These are phyloP conservation scores for Cladosporium sp. DNA, from an alignment of 2,329 filamentous ascomycete genomes.

Conservation along the genomic window DNA sequence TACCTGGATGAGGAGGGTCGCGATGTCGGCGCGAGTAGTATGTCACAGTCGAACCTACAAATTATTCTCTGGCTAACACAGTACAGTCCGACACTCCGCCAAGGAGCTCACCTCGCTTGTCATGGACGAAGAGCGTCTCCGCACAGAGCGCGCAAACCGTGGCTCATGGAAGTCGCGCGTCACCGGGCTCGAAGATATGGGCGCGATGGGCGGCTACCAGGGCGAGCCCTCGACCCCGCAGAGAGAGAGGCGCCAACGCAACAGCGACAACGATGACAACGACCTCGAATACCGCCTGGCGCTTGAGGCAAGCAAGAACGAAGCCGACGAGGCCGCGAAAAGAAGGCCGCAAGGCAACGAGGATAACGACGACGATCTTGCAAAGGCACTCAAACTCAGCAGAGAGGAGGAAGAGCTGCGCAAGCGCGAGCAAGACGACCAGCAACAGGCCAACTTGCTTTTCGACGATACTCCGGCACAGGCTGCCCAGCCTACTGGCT, in stretches of 20 bases:
- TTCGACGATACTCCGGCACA: slow-evolving; percentile 75
- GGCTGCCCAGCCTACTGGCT: slow-evolving; percentile 70
- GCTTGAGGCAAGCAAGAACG: slow-evolving; percentile 89
- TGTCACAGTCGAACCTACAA: slow-evolving; percentile 27
- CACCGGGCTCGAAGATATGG: slow-evolving; percentile 83
- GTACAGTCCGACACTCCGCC: slow-evolving; percentile 84
- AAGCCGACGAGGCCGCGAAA: slow-evolving; percentile 86
- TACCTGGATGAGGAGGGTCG: slow-evolving; percentile 93
- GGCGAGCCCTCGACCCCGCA: slow-evolving; percentile 36
- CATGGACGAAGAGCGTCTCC: slow-evolving; percentile 87
- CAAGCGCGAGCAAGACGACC: slow-evolving; percentile 79
- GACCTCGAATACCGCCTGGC: slow-evolving; percentile 88
- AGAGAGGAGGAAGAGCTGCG: slow-evolving; percentile 89
- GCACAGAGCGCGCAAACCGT: slow-evolving; percentile 83
- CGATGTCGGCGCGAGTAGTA: slow-evolving; percentile 96
- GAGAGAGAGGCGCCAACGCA: slow-evolving; percentile 31
- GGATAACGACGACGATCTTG: slow-evolving; percentile 77
- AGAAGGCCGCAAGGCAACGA: slow-evolving; percentile 53
- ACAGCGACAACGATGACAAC: slow-evolving; percentile 55
- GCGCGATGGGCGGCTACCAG: slow-evolving; percentile 41
- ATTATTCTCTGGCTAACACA: slow-evolving; percentile 26
- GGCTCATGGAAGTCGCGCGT: slow-evolving; percentile 97
- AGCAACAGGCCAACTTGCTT: slow-evolving; percentile 71
- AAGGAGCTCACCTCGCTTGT: slow-evolving; percentile 93
- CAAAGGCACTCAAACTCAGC: slow-evolving; percentile 92